phyloP scores from a whole-genome alignment of 352 stramenopile species.

The Achlya hypogyna region DNA sequence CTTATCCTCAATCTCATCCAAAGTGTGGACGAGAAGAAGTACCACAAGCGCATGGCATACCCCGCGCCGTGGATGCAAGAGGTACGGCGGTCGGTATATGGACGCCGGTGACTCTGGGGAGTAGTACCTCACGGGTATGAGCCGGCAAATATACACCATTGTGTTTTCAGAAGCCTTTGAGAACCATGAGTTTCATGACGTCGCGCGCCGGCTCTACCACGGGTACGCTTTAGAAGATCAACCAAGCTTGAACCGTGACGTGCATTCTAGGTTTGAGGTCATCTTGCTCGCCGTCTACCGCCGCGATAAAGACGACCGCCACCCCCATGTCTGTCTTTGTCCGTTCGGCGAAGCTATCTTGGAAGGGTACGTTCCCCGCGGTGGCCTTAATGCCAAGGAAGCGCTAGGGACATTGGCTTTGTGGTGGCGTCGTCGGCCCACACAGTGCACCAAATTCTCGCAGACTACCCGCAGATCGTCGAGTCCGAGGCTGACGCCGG shows the following conservation, averaged over 20 bases:
- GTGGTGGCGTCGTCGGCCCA: conserved; percentile 43
- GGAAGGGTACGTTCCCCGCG: conserved; percentile 36
- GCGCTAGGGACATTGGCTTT: conserved; percentile 59
- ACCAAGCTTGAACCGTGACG: too few relatives aligned
- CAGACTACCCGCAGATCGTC: not conserved
- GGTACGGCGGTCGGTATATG: conserved; percentile 24
- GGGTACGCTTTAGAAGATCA: conserved; percentile 30
- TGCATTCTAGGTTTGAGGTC: conserved; percentile 17
- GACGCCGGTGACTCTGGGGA: not conserved
- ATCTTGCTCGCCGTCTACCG: conserved; percentile 17
- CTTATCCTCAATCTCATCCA: conserved; percentile 61
- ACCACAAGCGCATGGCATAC: conserved; percentile 26
- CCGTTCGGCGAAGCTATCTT: conserved; percentile 26
- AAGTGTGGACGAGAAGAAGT: conserved; percentile 35
- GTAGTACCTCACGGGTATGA: conserved; percentile 65
- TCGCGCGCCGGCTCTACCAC: conserved; percentile 47
- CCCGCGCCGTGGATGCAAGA: conserved; percentile 52
- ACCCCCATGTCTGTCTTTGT: not conserved
- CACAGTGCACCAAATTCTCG: conserved; percentile 42
- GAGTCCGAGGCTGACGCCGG: not conserved
- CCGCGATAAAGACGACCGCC: conserved; percentile 6
- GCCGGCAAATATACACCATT: conserved; percentile 53
- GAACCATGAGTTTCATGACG: conserved; percentile 38
- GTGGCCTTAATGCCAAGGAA: too few relatives aligned
- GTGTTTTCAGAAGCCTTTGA: conserved; percentile 52